Base-by-base conservation (phyloP, 805 yeast genomes). In the Candida orba region DNA sequence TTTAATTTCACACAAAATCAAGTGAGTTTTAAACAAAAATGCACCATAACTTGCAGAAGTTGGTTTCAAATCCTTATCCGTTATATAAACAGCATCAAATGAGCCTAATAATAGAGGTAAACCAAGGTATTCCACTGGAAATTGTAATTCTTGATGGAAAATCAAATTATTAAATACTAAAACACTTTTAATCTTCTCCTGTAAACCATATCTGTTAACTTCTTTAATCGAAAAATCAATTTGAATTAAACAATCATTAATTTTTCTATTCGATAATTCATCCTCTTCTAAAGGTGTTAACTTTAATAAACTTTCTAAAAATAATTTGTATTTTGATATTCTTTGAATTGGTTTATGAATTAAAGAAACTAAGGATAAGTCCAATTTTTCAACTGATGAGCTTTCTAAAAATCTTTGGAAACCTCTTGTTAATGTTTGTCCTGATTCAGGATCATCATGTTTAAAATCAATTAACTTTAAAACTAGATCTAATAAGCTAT, bases 301-400 rank as follows among this genome's bases (percentile, higher is more conserved):
- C 32, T 67, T 64, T 8, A 56, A 41, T 34, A 73, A 49, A 1
- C 73, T 61, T 27, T 72, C 74, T n/a, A 75, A 49, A n/a, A 78
- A 66, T 31, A 78, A 59, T 42, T 69, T 66, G 52, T 78, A 78
- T 49, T 76, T 75, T 4, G 71, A 58, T 8, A 74, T 62, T 48
- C 84, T 58, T 34, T 71, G 58, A 10, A 76, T 64, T 4, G 85
- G 84, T 57, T 68, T 70, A 51, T 76, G 79, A 25, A 75, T 58
- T 48, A 79, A 63, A 0, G 83, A 77, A 8, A 58, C 52, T 40
- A 79, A 75, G 5, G 83, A 71, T 24, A 77, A 62, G 54, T 79
- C 85, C 52, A 68, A 43, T 18, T 50, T 47, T 4, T 47, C 62
- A 1, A 50, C 67, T 47, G 75, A 75, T 2, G 72, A 62, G 1